Evolutionary conservation across 345 rosid genomes (phyloP).

Genomic region (Eucalyptus microcorys): DNA sequence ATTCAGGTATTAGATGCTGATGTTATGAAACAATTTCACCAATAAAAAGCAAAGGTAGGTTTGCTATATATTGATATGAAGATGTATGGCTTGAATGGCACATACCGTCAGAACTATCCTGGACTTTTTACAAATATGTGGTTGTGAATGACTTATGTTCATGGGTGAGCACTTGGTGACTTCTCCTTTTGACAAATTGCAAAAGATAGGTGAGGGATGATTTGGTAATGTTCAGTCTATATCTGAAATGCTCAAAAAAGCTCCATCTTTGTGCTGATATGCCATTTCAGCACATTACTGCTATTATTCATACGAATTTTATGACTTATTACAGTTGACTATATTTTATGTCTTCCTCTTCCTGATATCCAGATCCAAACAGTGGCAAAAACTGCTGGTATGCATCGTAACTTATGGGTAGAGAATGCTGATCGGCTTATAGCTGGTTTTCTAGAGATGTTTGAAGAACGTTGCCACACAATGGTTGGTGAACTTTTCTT

Average conservation of each 20-base stretch:
- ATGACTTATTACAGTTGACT: neutral
- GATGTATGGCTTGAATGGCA: neutral
- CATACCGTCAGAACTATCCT: neutral
- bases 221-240: neutral
- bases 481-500: slow-evolving; percentile 39
- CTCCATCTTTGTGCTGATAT: neutral
- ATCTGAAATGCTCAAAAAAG: neutral
- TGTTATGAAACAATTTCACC: neutral
- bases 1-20: neutral
- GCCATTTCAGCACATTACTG: neutral
- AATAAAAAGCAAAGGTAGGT: neutral
- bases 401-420: slow-evolving; percentile 84
- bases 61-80: neutral
- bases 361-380: slow-evolving; percentile 49
- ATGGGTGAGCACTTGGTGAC: neutral
- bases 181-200: neutral
- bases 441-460: slow-evolving; percentile 94
- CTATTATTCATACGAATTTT: neutral
- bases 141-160: neutral
- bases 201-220: neutral
- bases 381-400: slow-evolving; percentile 56
- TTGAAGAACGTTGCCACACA: slow-evolving; percentile 97
- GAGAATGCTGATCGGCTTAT: slow-evolving; percentile 97
- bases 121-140: neutral
- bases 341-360: neutral